Conservation (phyloP, 331 rosid species). For the Prunus yedoensis region DNA sequence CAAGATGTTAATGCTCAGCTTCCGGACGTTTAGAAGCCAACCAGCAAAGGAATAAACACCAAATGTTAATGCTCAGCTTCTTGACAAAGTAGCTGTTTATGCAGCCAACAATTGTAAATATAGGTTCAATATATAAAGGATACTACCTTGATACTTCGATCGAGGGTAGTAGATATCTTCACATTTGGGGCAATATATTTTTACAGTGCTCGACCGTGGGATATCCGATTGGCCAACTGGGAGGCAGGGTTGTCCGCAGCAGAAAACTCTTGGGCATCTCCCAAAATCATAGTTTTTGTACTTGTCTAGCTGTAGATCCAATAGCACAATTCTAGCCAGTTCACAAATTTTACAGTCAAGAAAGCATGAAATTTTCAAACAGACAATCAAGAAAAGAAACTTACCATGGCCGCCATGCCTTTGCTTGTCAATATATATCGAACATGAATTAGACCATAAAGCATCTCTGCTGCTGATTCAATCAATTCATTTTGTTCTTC, state of each 20-base stretch:
- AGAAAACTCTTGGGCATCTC: conserved; percentile 91
- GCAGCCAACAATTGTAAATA: conserved; percentile 13
- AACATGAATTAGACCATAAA: conserved; percentile 86
- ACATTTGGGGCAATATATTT: conserved; percentile 89
- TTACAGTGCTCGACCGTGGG: conserved; percentile 85
- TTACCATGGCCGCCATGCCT: conserved; percentile 92
- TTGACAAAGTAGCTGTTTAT: conserved; percentile 18
- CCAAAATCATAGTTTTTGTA: conserved; percentile 89
- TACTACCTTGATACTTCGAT: conserved; percentile 97
- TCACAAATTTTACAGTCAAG: conserved; percentile 16
- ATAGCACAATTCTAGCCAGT: conserved; percentile 10
- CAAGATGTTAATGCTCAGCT: background rate
- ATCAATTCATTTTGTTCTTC: conserved; percentile 90
- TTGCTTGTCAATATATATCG: conserved; percentile 85
- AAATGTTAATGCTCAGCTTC: background rate
- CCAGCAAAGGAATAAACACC: background rate
- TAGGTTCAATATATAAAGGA: conserved; percentile 48
- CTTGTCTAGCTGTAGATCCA: conserved; percentile 68
- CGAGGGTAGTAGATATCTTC: conserved; percentile 94
- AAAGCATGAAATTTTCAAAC: conserved; percentile 12
- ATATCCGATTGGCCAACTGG: conserved; percentile 93
- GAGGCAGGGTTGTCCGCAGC: conserved; percentile 93
- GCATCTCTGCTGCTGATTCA: conserved; percentile 98
- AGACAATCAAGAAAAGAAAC: conserved; percentile 25
- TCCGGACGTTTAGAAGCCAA: background rate